phyloP scores from a whole-genome alignment of 768 basidiomycete species.

The Mycena capillaripes region DNA sequence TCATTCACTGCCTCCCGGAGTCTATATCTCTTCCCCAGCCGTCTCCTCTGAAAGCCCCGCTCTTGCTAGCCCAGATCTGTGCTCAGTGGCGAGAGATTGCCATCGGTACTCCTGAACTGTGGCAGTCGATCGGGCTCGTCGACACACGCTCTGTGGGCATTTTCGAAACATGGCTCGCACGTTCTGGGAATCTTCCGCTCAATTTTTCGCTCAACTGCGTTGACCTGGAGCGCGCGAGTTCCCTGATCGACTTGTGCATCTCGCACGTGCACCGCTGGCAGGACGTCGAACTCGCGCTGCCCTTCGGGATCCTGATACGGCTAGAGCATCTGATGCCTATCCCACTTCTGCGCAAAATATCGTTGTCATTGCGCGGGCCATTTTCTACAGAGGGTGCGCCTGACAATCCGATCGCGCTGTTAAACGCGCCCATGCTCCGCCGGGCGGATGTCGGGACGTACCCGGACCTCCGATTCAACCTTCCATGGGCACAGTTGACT shows the following conservation, averaged over 20 bases:
- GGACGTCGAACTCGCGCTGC: constrained; percentile 4
- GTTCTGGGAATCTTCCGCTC: constrained; percentile 14
- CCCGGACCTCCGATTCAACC: background rate
- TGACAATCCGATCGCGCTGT: background rate
- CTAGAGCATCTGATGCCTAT: background rate
- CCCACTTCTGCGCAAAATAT: constrained; percentile 7
- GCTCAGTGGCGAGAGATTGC: constrained; percentile 8
- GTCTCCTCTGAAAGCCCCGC: constrained; percentile 5
- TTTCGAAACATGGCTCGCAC: constrained; percentile 14
- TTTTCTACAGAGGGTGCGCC: background rate
- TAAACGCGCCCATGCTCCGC: background rate
- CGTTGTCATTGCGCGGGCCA: background rate
- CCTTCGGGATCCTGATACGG: background rate
- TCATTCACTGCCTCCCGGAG: constrained; percentile 13
- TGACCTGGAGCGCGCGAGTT: background rate
- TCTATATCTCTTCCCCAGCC: background rate
- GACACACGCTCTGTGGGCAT: constrained; percentile 13
- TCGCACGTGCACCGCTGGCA: constrained; percentile 14
- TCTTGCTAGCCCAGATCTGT: constrained; percentile 12
- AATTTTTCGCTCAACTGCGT: constrained; percentile 11
- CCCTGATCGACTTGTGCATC: constrained; percentile 9
- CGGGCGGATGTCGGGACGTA: constrained; percentile 1
- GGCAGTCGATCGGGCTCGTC: constrained; percentile 15
- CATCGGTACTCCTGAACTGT: constrained; percentile 4
- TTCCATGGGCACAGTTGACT: constrained; percentile 22